Base-by-base conservation (phyloP, 495 filamentous ascomycete genomes). In the Podospora appendiculata region DNA sequence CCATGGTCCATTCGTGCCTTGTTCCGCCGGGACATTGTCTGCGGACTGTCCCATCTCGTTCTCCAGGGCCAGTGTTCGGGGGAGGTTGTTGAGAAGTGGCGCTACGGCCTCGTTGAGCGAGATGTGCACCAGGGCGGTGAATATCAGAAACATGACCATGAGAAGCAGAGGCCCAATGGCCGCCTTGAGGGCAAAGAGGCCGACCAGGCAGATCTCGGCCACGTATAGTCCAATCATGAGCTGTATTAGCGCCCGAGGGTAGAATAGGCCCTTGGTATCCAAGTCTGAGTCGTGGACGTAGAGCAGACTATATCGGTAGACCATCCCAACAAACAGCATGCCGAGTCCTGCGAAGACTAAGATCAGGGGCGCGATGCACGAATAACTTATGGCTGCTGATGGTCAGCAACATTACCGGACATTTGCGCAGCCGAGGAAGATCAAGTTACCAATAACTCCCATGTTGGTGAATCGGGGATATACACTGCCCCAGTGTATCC, bases 361-460 rank as follows among this genome's bases (percentile, higher is more conserved):
- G 45, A 96, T 83, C n/a, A 95, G 68, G 0, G 90, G 90, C 4
- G 91, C 88, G 60, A 95, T 93, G 66, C 87, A 87, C 8, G 90
- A 88, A 62, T 96, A 96, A 50, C 83, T 82, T 57, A 95, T 83
- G 32, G 84, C 86, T 76, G 57, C 19, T 41, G 5, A 45, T 17
- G 8, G 35, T 61, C 18, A 59, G 57, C 19, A 33, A 40, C 1
- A 35, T 13, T 18, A 43, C 14, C 13, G 3, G 6, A 47, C 32
- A 14, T 7, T 4, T 10, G 16, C 11, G 25, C 9, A 17, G 3
- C 18, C 41, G 9, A 16, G 33, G 0, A 25, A 5, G 25, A 6
- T 12, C n/a, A 11, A 45, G 12, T 5, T 58, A 75, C 74, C 75
- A 57, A 96, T 90, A 32, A 90, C 86, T 12, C 77, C 77, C 58